A percentile compares a stretch with the other conserved stretches of the same genome.
phyloP scores from a whole-genome alignment of 495 filamentous ascomycete genomes.

The Evansstolkia leycettana region DNA sequence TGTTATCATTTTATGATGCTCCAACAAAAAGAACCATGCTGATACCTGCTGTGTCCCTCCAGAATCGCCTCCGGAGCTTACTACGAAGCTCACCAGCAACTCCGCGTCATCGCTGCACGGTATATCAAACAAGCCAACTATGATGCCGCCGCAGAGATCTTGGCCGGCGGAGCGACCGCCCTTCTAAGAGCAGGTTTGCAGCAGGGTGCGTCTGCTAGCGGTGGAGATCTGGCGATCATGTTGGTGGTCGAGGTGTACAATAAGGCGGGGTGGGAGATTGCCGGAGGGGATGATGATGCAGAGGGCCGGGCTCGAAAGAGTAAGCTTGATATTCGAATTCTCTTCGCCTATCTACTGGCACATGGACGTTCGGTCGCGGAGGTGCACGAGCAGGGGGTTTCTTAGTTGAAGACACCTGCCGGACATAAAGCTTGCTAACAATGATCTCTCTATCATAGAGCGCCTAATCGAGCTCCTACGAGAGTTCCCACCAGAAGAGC shows the following conservation, averaged over 20 bases:
- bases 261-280: slow-evolving; percentile 64
- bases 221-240: slow-evolving; percentile 77
- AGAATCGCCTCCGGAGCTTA: slow-evolving; percentile 87
- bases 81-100: slow-evolving; percentile 97
- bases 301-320: slow-evolving; percentile 30
- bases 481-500: slow-evolving; percentile 71
- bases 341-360: too few species aligned
- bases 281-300: slow-evolving; percentile 38
- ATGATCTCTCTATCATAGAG: slow-evolving; percentile 19
- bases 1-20: background rate
- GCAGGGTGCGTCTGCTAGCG: slow-evolving; percentile 68
- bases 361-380: background rate
- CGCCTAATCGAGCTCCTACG: slow-evolving; percentile 54
- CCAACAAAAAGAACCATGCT: slow-evolving; percentile 3
- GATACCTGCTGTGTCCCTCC: slow-evolving; percentile 7
- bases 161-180: slow-evolving; percentile 71
- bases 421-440: background rate
- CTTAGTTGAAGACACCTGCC: background rate
- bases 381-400: background rate
- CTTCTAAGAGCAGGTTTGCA: slow-evolving; percentile 67
- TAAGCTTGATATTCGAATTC: slow-evolving; percentile 11
- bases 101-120: slow-evolving; percentile 82
- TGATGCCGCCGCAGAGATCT: slow-evolving; percentile 70
- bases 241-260: slow-evolving; percentile 80
- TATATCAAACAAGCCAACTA: slow-evolving; percentile 82